A percentile compares a stretch with the other conserved stretches of the same genome.
phyloP scores from a whole-genome alignment of 139 green algal species.

The Tetraselmis striata region DNA sequence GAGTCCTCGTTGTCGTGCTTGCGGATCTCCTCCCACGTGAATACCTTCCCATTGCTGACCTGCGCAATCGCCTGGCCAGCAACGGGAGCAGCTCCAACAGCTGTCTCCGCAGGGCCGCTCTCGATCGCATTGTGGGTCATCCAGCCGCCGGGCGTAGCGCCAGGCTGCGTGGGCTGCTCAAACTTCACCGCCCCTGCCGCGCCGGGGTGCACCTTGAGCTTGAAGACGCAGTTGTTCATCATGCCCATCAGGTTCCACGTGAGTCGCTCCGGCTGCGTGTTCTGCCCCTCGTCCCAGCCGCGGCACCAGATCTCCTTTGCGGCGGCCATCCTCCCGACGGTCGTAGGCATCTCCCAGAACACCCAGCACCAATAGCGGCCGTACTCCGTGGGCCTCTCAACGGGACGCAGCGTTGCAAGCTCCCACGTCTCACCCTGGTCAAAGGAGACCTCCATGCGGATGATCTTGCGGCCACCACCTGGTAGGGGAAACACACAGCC shows the following conservation, averaged over 20 bases:
- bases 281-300: conserved; percentile 75
- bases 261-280: conserved; percentile 71
- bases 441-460: conserved; percentile 85
- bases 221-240: conserved; percentile 96
- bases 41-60: conserved; percentile 9
- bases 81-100: background rate
- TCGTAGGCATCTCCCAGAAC: conserved; percentile 48
- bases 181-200: conserved; percentile 45
- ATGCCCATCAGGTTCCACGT: conserved; percentile 98
- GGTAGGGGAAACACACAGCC: background rate
- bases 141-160: conserved; percentile 43
- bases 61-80: background rate
- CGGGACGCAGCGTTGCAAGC: conserved; percentile 57
- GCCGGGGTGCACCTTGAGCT: conserved; percentile 36
- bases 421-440: conserved; percentile 79
- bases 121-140: conserved; percentile 32
- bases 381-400: conserved; percentile 51
- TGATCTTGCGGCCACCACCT: conserved; percentile 77
- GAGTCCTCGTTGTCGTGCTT: conserved; percentile 55
- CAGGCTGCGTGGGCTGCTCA: conserved; percentile 66
- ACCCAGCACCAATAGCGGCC: conserved; percentile 53
- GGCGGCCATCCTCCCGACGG: background rate
- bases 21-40: conserved; percentile 50
- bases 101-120: background rate
- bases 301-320: conserved; percentile 64